Evolutionary conservation across 768 basidiomycete genomes (phyloP), one percentile per base, ranked within the genome.

Genomic region (Boletus rex-veris): DNA sequence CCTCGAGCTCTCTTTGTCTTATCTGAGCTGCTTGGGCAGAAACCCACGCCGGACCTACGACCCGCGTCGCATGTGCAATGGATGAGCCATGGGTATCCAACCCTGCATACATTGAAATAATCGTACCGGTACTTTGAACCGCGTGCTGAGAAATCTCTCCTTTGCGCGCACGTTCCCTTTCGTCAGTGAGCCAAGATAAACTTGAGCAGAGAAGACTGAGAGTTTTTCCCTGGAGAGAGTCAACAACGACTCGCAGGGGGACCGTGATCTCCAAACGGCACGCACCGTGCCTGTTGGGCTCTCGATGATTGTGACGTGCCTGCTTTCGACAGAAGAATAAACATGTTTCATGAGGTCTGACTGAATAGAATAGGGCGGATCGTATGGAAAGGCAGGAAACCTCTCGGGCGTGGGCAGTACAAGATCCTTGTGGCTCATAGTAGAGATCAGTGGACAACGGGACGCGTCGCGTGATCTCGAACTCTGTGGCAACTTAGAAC

Each of bases 271-370:
- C 28, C 15, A 35, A 52, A 26, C 28, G 9, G 35, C 40, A 63
- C 81, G 68, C 53, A 91, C 92, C 24, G 92, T 94, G 61, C 92
- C 92, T 0, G 92, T 94, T 0, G 92, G 92, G 59, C 88, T 90
- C 69, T 94, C 92, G 30, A 95, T 79, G 45, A 98, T 86, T 1
- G 92, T 81, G 16, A 97, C 81, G 58, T 84, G 83, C 42, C 74
- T 74, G n/a, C 73, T 59, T 67, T 95, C 92, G 42, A 97, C 88
- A 0, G 87, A 78, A 7, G 77, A 62, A 69, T 94, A 98, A 1
- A 98, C 74, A 58, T 93, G 90, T 16, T 76, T 83, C 95, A 98
- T 97, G 26, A 98, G 82, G 35, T 90, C 81, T 0, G 79, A 73
- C 67, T 98, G 96, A 53, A 96, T 95, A 16, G 78, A 66, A 67